Conservation (phyloP, 2,329 filamentous ascomycete genomes). For the Scleromitrula shiraiana region DNA sequence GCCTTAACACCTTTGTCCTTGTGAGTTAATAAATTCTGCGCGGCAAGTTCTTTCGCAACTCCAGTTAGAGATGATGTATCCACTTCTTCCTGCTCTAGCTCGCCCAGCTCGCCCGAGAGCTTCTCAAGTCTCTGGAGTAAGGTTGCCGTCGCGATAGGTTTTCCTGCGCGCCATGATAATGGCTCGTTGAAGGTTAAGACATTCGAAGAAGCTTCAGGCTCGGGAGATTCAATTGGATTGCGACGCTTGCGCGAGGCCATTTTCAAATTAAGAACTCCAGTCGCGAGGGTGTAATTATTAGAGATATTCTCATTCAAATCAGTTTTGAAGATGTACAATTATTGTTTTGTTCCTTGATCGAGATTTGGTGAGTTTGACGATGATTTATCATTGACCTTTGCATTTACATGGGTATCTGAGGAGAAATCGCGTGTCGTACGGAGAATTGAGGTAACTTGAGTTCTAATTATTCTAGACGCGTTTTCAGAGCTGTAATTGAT, state of each 20-base stretch:
- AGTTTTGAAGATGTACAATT: background rate
- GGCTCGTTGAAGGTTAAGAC: slow-evolving; percentile 74
- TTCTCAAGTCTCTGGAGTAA: slow-evolving; percentile 73
- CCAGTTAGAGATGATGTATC: slow-evolving; percentile 75
- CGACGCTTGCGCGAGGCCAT: slow-evolving; percentile 32
- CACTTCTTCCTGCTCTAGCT: slow-evolving; percentile 79
- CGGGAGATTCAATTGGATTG: slow-evolving; percentile 24
- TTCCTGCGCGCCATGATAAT: slow-evolving; percentile 85
- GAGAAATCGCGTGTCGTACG: slow-evolving; percentile 7
- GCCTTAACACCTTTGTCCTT: slow-evolving; percentile 92
- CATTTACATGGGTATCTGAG: slow-evolving; percentile 4
- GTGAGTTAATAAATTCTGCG: slow-evolving; percentile 74
- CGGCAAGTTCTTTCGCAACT: slow-evolving; percentile 78
- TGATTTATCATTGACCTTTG: slow-evolving; percentile 1
- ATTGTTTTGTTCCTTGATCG: background rate
- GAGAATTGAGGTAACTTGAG: background rate
- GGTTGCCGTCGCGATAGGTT: slow-evolving; percentile 75
- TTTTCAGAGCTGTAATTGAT: background rate
- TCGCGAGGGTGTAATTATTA: background rate
- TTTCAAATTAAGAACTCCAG: slow-evolving; percentile 10
- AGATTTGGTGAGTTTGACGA: background rate
- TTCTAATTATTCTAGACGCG: background rate
- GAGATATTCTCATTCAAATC: background rate
- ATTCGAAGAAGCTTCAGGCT: slow-evolving; percentile 29
- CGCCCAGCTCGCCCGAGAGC: slow-evolving; percentile 73